These are phyloP conservation scores for Xerocomus nothofagi DNA, from an alignment of 1,284 basidiomycete species.

Conservation along the genomic window DNA sequence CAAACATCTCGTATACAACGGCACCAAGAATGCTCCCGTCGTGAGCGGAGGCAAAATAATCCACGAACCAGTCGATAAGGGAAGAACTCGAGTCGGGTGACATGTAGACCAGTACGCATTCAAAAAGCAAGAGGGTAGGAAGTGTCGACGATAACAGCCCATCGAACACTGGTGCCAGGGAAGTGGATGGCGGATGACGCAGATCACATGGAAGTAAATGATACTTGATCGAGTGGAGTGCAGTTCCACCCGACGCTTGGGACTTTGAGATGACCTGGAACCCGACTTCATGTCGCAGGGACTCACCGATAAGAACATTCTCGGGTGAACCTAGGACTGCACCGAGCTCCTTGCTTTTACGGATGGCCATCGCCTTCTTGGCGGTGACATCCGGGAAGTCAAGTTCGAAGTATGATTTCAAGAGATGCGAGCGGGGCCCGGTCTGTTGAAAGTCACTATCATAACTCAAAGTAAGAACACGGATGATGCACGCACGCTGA, in stretches of 20 bases:
- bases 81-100: conserved; percentile 53
- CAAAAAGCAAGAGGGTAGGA: conserved; percentile 84
- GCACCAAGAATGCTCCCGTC: conserved; percentile 42
- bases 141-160: conserved; percentile 57
- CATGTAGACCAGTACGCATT: conserved; percentile 94
- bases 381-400: conserved; percentile 87
- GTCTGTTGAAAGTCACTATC: conserved; percentile 43
- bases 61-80: conserved; percentile 76
- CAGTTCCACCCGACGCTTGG: conserved; percentile 68
- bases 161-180: conserved; percentile 41
- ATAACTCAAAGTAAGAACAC: conserved; percentile 32
- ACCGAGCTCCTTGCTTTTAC: conserved; percentile 64
- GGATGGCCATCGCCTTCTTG: conserved; percentile 82
- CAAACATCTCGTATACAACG: conserved; percentile 90
- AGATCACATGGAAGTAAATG: conserved; percentile 78
- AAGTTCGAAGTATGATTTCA: conserved; percentile 79
- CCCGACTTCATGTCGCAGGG: not conserved
- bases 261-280: conserved; percentile 11
- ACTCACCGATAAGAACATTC: conserved; percentile 45
- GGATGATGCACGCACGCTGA: conserved; percentile 53
- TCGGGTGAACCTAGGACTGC: conserved; percentile 50
- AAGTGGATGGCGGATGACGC: conserved; percentile 48
- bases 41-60: conserved; percentile 43
- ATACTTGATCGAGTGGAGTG: conserved; percentile 66
- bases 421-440: conserved; percentile 45